These are phyloP conservation scores for Ogataea chonburiensis DNA, from an alignment of 805 yeast species.

Conservation along the genomic window DNA sequence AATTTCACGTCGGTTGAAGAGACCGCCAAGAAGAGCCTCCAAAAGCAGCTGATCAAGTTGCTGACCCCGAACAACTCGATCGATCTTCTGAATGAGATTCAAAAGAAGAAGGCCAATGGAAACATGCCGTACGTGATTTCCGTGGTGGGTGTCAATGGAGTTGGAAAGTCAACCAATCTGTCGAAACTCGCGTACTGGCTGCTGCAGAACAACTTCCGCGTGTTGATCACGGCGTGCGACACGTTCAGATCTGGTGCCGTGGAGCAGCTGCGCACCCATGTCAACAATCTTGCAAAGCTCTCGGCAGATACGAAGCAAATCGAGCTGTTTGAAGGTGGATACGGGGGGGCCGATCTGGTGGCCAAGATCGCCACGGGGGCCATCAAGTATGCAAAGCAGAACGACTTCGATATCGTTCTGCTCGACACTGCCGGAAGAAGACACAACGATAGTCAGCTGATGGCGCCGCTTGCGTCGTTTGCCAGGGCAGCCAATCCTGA, in stretches of 20 bases:
- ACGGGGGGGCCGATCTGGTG: slow-evolving; percentile 93
- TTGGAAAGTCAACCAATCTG: slow-evolving; percentile 93
- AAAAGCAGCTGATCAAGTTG: slow-evolving; percentile 67
- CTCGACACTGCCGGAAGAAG: slow-evolving; percentile 98
- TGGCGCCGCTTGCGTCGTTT: slow-evolving; percentile 94
- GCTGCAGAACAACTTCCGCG: slow-evolving; percentile 81
- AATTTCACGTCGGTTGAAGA: slow-evolving; percentile 71
- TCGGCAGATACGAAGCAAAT: slow-evolving; percentile 49
- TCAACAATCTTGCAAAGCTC: slow-evolving; percentile 71
- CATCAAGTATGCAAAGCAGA: slow-evolving; percentile 68
- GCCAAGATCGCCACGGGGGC: slow-evolving; percentile 92
- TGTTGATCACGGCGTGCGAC: slow-evolving; percentile 93
- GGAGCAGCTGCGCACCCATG: slow-evolving; percentile 95
- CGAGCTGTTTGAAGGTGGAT: slow-evolving; percentile 90
- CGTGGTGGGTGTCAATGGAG: slow-evolving; percentile 97
- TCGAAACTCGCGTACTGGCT: slow-evolving; percentile 96
- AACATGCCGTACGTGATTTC: slow-evolving; percentile 87
- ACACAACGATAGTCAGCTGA: slow-evolving; percentile 88
- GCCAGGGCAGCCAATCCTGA: slow-evolving; percentile 96
- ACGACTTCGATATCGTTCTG: slow-evolving; percentile 77
- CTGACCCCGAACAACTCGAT: slow-evolving; percentile 91
- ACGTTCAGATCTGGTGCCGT: slow-evolving; percentile 98
- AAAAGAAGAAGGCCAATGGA: slow-evolving; percentile 39
- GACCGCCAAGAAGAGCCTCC: slow-evolving; percentile 63
- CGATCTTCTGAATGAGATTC: slow-evolving; percentile 80